Evolutionary conservation across 148 eudicot genomes (phyloP), one percentile per base, ranked within the genome.

Genomic region (Vaccinium corymbosum): DNA sequence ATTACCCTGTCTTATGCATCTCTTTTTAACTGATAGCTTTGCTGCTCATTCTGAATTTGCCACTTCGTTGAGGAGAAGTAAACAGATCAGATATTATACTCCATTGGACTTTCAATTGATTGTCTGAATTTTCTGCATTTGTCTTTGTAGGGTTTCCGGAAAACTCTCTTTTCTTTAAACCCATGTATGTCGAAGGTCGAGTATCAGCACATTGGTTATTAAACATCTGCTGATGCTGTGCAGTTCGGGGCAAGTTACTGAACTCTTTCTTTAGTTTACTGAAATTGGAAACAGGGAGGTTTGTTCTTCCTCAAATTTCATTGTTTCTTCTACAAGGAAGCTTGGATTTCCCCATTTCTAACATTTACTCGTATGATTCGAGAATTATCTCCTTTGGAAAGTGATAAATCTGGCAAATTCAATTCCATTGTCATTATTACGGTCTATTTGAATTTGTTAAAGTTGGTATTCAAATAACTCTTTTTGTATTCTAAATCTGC

Each of bases 401-500:
- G 38, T 14, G 14, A 53, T 48, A 64, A 7, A 14, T 9, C 25
- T 19, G 1, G 16, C 48, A 25, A 70, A 81, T 68, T 81, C 27
- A 22, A 50, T 66, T 66, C 14, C 46, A 20, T 42, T 66, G 35
- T 49, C 62, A 15, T 81, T 48, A 1, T 17, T 56, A 49, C 49
- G 57, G 25, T 22, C 57, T 64, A 14, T 48, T 62, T 48, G 72
- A 25, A 1, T 46, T 66, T 16, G 16, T 17, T 51, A 2, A 20
- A 25, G 11, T 15, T 62, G 29, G 1, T 50, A 22, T 27, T 14
- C n/a, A 11, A 17, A 52, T 25, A 48, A 83, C 13, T 29, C 13
- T 71, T 20, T 38, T 50, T 25, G n/a, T 82, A 73, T 82, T 75
- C 16, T 25, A 51, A 84, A 48, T 17, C 80, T 88, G 78, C 92